phyloP scores from a whole-genome alignment of 2,329 filamentous ascomycete species.

The Claviceps monticola region DNA sequence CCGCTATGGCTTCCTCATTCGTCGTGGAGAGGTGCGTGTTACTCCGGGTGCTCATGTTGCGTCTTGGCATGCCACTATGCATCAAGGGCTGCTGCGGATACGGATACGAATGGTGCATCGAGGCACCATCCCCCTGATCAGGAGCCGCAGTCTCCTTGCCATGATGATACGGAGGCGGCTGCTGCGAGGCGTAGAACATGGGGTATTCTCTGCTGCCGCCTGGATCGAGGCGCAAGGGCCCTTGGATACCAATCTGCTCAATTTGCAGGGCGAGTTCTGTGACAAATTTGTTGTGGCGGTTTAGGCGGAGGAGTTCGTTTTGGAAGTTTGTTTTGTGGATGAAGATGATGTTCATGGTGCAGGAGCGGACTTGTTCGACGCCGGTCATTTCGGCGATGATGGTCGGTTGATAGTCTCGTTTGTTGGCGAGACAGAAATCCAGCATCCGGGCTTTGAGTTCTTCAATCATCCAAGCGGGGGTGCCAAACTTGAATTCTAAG shows the following conservation, averaged over 20 bases:
- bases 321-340: constrained; percentile 98
- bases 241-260: constrained; percentile 72
- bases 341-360: constrained; percentile 85
- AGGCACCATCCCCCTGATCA: no score
- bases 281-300: constrained; percentile 87
- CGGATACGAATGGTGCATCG: neutral
- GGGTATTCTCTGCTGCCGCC: constrained; percentile 58
- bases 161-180: constrained; percentile 16
- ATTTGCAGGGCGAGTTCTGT: constrained; percentile 81
- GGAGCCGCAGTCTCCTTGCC: no score
- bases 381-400: constrained; percentile 74
- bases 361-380: constrained; percentile 69
- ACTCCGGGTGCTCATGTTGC: constrained; percentile 5
- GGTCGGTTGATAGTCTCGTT: constrained; percentile 77
- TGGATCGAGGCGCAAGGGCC: constrained; percentile 46
- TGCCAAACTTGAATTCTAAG: constrained; percentile 79
- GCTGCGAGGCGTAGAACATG: constrained; percentile 34
- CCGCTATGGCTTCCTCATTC: constrained; percentile 20
- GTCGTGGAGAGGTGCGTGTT: constrained; percentile 10
- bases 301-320: constrained; percentile 81
- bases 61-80: constrained; percentile 6
- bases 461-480: constrained; percentile 69
- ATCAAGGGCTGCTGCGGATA: constrained; percentile 4
- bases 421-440: constrained; percentile 71
- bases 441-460: constrained; percentile 65